Evolutionary conservation across 441 rosid species (phyloP), one percentile per base, ranked within the genome.

Genomic region (Erodium trifolium): DNA sequence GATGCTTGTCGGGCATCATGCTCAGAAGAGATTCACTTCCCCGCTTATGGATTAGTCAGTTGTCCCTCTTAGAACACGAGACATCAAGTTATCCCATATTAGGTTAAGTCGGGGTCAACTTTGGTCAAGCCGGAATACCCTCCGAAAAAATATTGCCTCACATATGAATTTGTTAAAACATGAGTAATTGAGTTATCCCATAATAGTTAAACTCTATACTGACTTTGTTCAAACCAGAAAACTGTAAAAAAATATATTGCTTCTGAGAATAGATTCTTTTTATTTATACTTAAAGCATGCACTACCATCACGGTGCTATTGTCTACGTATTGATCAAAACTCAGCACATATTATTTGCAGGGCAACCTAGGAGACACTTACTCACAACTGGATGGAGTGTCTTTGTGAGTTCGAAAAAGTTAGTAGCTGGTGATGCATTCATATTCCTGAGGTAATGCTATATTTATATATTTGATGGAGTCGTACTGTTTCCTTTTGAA

Each of bases 341-440:
- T 59, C 64, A 59, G 29, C 64, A 19, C 47, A 41, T 9, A 59
- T 59, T 23, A 59, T 59, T 70, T 31, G 70, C 83, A 95, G 99
- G 99, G 70, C 99, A 95, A 83, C 99, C 99, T 1, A 81, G 99
- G 55, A 87, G 99, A 76, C 99, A 95, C 80, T 81, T 95, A 76
- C 98, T 95, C 72, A 97, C 91, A 76, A 95, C 97, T 78, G 99
- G 99, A 2, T 23, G 27, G 27, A 23, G 27, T 23, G 27, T 23
- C 27, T 23, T 23, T 23, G 27, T 23, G 27, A 92, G 98, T 77
- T 88, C 97, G 65, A 95, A 95, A 78, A 84, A 93, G 82, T 88
- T 95, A 68, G 93, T 95, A 69, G 99, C 98, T 6, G 99, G 99
- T 72, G 99, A 95, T 86, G 99, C 99, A 2, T 92, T 95, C 77